A percentile compares a stretch with the other conserved stretches of the same genome.
Conservation (phyloP, 2,329 filamentous ascomycete genomes). For the Cadophora sp. region DNA sequence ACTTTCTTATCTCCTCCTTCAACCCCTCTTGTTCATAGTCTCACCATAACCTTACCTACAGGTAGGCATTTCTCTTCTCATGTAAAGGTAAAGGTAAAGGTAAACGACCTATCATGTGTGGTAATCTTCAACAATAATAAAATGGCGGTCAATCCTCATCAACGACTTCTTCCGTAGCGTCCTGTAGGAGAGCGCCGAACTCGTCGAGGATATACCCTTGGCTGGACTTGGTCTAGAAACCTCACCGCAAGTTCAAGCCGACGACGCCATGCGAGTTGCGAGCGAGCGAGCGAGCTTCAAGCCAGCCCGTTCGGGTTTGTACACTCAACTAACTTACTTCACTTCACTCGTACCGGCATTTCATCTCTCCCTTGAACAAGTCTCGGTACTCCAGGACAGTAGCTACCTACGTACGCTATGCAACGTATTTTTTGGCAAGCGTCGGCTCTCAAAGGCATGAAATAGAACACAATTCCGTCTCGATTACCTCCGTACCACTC, state of each 20-base stretch:
- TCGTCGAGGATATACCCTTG: neutral
- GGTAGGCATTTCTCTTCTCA: constrained; percentile 1
- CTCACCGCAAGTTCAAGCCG: constrained; percentile 25
- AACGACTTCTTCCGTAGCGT: constrained; percentile 17
- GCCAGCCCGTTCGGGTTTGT: constrained; percentile 1
- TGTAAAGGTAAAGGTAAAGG: too few species aligned
- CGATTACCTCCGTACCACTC: neutral
- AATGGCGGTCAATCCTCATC: constrained; percentile 28
- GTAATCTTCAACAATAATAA: constrained; percentile 15
- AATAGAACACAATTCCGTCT: constrained; percentile 12
- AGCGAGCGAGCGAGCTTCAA: neutral
- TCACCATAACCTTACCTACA: neutral
- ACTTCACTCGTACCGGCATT: neutral
- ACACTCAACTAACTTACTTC: too few species aligned
- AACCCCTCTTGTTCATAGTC: neutral
- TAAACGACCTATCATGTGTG: neutral
- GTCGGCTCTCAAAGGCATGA: neutral
- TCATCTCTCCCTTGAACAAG: neutral
- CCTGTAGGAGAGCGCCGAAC: constrained; percentile 2
- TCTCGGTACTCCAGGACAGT: neutral
- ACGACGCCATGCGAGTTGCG: too few species aligned
- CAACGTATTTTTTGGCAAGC: neutral
- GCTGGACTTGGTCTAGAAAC: constrained; percentile 9
- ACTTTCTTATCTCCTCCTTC: neutral
- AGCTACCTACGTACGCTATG: too few species aligned